Conservation (phyloP, 768 basidiomycete genomes). For the Favolaschia claudopus region DNA sequence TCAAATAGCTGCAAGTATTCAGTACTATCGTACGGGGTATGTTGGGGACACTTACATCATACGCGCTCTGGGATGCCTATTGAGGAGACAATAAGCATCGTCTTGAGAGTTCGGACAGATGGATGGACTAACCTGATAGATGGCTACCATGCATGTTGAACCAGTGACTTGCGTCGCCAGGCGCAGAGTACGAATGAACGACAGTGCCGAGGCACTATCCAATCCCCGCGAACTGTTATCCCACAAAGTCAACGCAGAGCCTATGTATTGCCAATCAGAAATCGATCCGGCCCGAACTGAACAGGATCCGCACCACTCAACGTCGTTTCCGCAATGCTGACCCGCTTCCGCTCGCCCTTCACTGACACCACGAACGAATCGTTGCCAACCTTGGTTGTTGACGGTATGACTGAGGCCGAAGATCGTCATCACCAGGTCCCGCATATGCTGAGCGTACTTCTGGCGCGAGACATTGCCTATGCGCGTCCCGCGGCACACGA, state of each 20-base stretch:
- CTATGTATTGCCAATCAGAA: not conserved
- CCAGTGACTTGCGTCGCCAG: constrained; percentile 49
- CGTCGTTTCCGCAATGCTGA: constrained; percentile 61
- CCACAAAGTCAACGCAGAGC: constrained; percentile 54
- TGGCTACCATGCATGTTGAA: constrained; percentile 50
- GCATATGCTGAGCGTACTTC: constrained; percentile 43
- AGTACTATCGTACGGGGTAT: not conserved
- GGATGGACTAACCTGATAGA: constrained; percentile 42
- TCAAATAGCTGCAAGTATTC: constrained; percentile 41
- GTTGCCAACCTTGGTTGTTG: constrained; percentile 69
- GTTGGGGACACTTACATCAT: constrained; percentile 37
- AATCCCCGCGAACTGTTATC: constrained; percentile 47
- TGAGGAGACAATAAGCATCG: not conserved
- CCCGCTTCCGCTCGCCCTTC: constrained; percentile 70
- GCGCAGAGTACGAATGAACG: constrained; percentile 53
- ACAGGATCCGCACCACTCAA: constrained; percentile 43
- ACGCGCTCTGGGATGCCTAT: constrained; percentile 44
- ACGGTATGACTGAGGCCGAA: constrained; percentile 68
- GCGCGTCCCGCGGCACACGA: constrained; percentile 48
- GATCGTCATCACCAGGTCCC: constrained; percentile 56
- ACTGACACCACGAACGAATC: constrained; percentile 63
- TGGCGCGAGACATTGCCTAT: constrained; percentile 41
- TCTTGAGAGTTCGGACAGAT: not conserved
- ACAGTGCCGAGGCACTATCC: constrained; percentile 46
- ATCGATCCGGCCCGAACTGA: not conserved